Conservation (phyloP, 1,284 basidiomycete genomes). For the Irpex rosettiformis region DNA sequence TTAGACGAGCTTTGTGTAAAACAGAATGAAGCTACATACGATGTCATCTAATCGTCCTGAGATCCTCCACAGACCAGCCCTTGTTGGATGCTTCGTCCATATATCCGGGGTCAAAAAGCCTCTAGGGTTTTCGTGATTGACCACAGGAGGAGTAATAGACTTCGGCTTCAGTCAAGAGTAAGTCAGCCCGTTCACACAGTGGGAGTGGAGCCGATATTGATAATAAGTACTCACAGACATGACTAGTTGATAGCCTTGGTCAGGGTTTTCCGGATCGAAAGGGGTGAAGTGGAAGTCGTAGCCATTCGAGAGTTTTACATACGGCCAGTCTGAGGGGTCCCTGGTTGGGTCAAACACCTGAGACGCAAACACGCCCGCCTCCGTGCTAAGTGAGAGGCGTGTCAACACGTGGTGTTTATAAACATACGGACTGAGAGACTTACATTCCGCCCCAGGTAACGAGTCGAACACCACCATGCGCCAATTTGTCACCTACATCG, state of each 20-base stretch:
- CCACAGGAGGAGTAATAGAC: not conserved
- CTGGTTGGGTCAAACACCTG: constrained; percentile 3
- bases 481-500: constrained; percentile 18
- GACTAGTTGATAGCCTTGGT: not conserved
- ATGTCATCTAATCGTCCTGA: not conserved
- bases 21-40: constrained; percentile 37
- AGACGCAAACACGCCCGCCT: not conserved
- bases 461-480: constrained; percentile 13
- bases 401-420: not conserved
- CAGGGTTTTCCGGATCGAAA: not conserved
- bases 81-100: constrained; percentile 27
- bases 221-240: not conserved
- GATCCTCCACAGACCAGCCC: not conserved
- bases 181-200: not conserved
- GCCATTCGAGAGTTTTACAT: constrained; percentile 15
- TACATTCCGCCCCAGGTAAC: constrained; percentile 18
- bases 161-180: not conserved
- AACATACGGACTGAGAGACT: not conserved
- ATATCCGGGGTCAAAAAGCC: constrained; percentile 13
- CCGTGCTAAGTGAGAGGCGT: not conserved
- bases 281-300: not conserved
- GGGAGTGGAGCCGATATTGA: not conserved
- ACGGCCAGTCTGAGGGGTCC: constrained; percentile 24
- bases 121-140: not conserved
- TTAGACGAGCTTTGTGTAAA: constrained; percentile 42